These are phyloP conservation scores for Mycena rebaudengoi DNA, from an alignment of 768 basidiomycete species.

Conservation along the genomic window DNA sequence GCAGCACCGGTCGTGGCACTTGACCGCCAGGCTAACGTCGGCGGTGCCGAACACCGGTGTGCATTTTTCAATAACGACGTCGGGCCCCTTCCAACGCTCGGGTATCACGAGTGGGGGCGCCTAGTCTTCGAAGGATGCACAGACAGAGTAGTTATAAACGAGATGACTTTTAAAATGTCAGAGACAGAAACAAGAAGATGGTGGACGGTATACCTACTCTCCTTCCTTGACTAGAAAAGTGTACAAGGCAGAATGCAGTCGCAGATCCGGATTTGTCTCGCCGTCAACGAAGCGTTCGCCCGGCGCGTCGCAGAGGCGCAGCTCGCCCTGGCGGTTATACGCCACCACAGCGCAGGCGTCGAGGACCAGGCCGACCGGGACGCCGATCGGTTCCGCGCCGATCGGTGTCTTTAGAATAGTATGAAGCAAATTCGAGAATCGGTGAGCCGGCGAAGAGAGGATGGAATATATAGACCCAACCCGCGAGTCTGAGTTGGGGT, in stretches of 20 bases:
- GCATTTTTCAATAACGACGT: background rate
- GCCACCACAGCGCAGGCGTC: background rate
- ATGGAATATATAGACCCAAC: too few species aligned
- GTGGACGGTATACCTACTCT: background rate
- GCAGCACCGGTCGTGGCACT: background rate
- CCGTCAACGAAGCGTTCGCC: background rate
- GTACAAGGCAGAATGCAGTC: background rate
- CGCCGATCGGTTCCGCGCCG: too few species aligned
- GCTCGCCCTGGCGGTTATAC: background rate
- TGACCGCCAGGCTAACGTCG: background rate
- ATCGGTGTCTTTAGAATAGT: too few species aligned
- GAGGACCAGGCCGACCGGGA: background rate
- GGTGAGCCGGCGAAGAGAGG: too few species aligned
- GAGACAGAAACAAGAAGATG: background rate
- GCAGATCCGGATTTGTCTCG: background rate
- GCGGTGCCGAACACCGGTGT: background rate
- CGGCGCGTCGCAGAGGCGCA: background rate
- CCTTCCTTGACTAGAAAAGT: background rate
- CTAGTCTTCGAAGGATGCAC: background rate
- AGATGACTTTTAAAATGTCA: background rate
- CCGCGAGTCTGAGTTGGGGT: too few species aligned
- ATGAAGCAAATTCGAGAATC: too few species aligned
- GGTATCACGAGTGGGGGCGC: background rate
- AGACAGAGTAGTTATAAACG: background rate
- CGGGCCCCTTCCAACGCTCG: background rate